Conservation (phyloP, 1,139 yeast genomes). For the Kurtzmaniella quercitrusa region DNA sequence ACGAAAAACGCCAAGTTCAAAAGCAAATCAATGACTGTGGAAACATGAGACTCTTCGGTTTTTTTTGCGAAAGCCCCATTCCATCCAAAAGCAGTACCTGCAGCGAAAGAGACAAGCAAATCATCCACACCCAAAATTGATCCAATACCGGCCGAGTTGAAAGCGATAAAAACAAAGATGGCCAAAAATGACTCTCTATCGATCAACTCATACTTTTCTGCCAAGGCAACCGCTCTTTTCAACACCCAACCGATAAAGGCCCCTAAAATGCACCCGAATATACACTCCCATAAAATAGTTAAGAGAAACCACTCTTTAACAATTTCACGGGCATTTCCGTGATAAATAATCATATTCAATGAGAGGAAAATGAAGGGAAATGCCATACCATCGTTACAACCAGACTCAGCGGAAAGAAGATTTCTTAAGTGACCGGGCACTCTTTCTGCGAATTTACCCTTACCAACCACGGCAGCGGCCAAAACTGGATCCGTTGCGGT, state of each 20-base stretch:
- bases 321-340: slow-evolving; percentile 63
- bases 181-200: slow-evolving; percentile 95
- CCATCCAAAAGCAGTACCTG: slow-evolving; percentile 97
- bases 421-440: slow-evolving; percentile 97
- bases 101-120: slow-evolving; percentile 86
- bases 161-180: slow-evolving; percentile 79
- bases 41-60: slow-evolving; percentile 89
- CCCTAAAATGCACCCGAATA: slow-evolving; percentile 81
- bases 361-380: slow-evolving; percentile 88
- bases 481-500: slow-evolving; percentile 98
- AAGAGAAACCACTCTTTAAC: slow-evolving; percentile 81
- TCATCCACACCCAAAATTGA: slow-evolving; percentile 92
- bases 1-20: slow-evolving; percentile 86
- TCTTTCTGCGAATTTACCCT: slow-evolving; percentile 93
- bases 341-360: slow-evolving; percentile 60
- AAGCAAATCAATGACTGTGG: slow-evolving; percentile 84
- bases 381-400: slow-evolving; percentile 98
- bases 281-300: slow-evolving; percentile 82
- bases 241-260: slow-evolving; percentile 71
- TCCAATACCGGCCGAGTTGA: slow-evolving; percentile 91
- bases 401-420: slow-evolving; percentile 87
- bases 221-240: slow-evolving; percentile 70
- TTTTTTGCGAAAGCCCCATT: slow-evolving; percentile 87
- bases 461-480: slow-evolving; percentile 98
- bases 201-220: slow-evolving; percentile 70